Conservation (phyloP, 805 yeast species). For the Kuraishia hungarica region DNA sequence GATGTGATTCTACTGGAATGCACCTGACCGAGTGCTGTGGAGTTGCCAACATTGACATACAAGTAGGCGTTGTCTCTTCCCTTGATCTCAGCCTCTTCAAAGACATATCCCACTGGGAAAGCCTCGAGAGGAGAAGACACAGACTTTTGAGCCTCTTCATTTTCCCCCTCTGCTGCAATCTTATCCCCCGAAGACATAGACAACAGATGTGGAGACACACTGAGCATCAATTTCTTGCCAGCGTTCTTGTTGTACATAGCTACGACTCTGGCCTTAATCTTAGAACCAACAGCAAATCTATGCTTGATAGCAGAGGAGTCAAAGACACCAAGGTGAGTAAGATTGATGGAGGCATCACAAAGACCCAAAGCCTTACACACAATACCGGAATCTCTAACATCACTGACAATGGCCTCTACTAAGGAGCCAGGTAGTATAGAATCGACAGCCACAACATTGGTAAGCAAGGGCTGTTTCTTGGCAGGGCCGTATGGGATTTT, state of each 20-base stretch:
- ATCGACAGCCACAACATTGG: constrained; percentile 64
- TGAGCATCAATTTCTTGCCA: constrained; percentile 53
- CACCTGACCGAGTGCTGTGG: constrained; percentile 54
- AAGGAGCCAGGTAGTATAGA: constrained; percentile 80
- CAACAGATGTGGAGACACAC: constrained; percentile 50
- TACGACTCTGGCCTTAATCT: constrained; percentile 59
- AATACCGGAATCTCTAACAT: constrained; percentile 53
- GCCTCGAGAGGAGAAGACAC: constrained; percentile 45
- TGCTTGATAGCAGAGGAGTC: constrained; percentile 40
- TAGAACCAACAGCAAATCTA: constrained; percentile 60
- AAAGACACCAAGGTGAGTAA: constrained; percentile 52
- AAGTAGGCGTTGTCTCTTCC: constrained; percentile 52
- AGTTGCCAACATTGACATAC: constrained; percentile 48
- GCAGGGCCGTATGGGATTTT: constrained; percentile 34
- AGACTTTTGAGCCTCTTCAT: constrained; percentile 14
- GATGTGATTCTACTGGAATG: constrained; percentile 66
- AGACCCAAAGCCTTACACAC: constrained; percentile 68
- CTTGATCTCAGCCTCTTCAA: constrained; percentile 49
- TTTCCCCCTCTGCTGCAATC: constrained; percentile 7
- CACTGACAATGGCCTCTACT: constrained; percentile 65
- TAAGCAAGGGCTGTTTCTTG: constrained; percentile 37
- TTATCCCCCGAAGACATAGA: constrained; percentile 15
- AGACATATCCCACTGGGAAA: constrained; percentile 69
- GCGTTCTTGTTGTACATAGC: constrained; percentile 42
- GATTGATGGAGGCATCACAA: constrained; percentile 60